Percentiles rank a stretch among this genome's conserved stretches.
phyloP scores from a whole-genome alignment of 805 yeast species.

The Wickerhamomyces pijperi region DNA sequence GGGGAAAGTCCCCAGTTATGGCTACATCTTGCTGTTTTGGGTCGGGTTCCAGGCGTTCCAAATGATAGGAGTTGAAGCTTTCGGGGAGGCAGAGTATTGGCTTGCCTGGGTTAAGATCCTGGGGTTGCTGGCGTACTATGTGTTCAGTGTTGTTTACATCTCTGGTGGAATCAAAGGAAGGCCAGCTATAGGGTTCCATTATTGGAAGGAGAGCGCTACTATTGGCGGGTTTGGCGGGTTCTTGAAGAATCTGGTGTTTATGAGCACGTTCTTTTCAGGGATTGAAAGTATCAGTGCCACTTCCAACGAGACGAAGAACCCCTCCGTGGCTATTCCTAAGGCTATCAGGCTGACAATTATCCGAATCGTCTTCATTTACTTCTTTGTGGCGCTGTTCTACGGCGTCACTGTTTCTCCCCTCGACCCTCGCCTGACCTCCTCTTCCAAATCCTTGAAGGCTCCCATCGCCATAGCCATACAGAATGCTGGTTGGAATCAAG shows the following conservation, averaged over 20 bases:
- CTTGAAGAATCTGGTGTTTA: slow-evolving; percentile 51
- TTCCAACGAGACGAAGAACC: slow-evolving; percentile 63
- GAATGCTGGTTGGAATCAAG: slow-evolving; percentile 53
- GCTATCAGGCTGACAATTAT: slow-evolving; percentile 58
- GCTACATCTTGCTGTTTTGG: slow-evolving; percentile 46
- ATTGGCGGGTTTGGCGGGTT: slow-evolving; percentile 41
- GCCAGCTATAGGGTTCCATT: slow-evolving; percentile 24
- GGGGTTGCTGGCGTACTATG: slow-evolving; percentile 37
- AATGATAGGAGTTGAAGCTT: slow-evolving; percentile 38
- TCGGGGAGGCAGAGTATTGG: slow-evolving; percentile 50
- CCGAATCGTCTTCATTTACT: slow-evolving; percentile 55
- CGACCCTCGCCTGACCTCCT: slow-evolving; percentile 35
- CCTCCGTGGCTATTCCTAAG: slow-evolving; percentile 58
- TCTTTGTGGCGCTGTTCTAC: slow-evolving; percentile 50
- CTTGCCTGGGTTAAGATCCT: slow-evolving; percentile 38
- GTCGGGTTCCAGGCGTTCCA: slow-evolving; percentile 37
- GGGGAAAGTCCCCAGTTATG: slow-evolving; percentile 42
- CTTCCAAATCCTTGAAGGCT: slow-evolving; percentile 36
- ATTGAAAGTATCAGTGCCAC: slow-evolving; percentile 66
- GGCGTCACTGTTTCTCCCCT: slow-evolving; percentile 60
- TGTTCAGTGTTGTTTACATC: slow-evolving; percentile 34
- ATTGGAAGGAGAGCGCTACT: slow-evolving; percentile 21
- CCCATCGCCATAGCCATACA: slow-evolving; percentile 65
- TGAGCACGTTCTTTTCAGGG: slow-evolving; percentile 72
- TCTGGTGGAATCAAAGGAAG: slow-evolving; percentile 29